Evolutionary conservation across 495 filamentous ascomycete species (phyloP).

Genomic region (Bacidia gigantensis): DNA sequence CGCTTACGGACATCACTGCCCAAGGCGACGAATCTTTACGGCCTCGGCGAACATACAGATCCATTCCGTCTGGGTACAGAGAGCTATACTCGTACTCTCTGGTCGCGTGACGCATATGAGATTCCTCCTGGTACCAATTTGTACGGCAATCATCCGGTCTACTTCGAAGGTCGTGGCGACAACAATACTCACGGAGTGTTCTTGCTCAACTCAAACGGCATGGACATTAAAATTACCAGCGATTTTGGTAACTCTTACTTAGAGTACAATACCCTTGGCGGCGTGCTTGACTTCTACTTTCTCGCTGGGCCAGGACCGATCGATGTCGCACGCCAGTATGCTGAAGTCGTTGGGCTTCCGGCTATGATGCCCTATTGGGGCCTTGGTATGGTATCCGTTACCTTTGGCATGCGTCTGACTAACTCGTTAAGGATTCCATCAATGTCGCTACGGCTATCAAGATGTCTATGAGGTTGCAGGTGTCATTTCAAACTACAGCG

Average conservation of each 20-base stretch:
- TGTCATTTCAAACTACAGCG: constrained; percentile 65
- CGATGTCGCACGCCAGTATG: constrained; percentile 61
- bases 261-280: constrained; percentile 74
- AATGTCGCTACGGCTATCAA: constrained; percentile 70
- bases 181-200: constrained; percentile 70
- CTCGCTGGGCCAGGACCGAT: constrained; percentile 57
- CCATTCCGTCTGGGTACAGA: constrained; percentile 54
- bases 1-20: constrained; percentile 46
- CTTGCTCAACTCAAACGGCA: constrained; percentile 69
- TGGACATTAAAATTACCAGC: constrained; percentile 72
- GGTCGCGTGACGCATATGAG: constrained; percentile 61
- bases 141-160: constrained; percentile 75
- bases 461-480: constrained; percentile 70
- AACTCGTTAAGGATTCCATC: constrained; percentile 38
- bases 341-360: constrained; percentile 51
- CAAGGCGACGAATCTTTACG: constrained; percentile 56
- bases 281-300: constrained; percentile 77
- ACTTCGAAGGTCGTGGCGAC: constrained; percentile 59
- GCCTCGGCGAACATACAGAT: constrained; percentile 69
- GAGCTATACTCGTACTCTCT: constrained; percentile 67
- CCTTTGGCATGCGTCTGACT: neutral
- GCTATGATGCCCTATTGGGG: constrained; percentile 80
- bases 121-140: constrained; percentile 58
- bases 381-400: constrained; percentile 36
- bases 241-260: constrained; percentile 52